Evolutionary conservation across 192 early-diverging fungal genomes (phyloP).

Genomic region (Umbelopsis ramanniana): DNA sequence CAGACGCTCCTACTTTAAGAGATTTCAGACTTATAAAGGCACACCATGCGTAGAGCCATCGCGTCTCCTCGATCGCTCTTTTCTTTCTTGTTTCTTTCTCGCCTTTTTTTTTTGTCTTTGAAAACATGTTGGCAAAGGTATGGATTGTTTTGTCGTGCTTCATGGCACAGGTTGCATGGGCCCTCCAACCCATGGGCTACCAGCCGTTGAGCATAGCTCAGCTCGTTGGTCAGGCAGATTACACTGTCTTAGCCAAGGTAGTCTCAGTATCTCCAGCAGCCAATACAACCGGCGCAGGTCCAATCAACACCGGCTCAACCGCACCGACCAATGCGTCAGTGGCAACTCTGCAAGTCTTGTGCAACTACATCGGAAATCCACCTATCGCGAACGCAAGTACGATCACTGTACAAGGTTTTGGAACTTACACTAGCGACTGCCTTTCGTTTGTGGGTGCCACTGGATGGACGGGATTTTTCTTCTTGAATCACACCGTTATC

Average conservation of each 20-base stretch:
- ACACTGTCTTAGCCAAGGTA: background rate
- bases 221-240: background rate
- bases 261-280: background rate
- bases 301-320: slow-evolving; percentile 1
- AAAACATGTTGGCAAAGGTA: background rate
- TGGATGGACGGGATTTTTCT: slow-evolving; percentile 18
- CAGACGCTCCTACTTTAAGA: background rate
- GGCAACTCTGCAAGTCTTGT: background rate
- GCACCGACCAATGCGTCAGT: slow-evolving; percentile 12
- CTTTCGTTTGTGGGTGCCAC: background rate
- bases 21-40: background rate
- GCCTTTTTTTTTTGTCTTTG: background rate
- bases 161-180: background rate
- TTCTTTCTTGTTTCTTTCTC: background rate
- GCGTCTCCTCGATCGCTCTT: background rate
- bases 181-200: background rate
- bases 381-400: background rate
- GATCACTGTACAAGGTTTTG: slow-evolving; percentile 9
- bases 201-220: background rate
- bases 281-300: background rate
- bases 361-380: slow-evolving; percentile 15
- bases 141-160: background rate
- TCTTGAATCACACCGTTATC: slow-evolving; percentile 13
- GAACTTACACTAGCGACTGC: slow-evolving; percentile 17
- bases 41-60: background rate